Evolutionary conservation across 495 filamentous ascomycete genomes (phyloP), one percentile per base, ranked within the genome.

Genomic region (Trichoderma asperelloides): DNA sequence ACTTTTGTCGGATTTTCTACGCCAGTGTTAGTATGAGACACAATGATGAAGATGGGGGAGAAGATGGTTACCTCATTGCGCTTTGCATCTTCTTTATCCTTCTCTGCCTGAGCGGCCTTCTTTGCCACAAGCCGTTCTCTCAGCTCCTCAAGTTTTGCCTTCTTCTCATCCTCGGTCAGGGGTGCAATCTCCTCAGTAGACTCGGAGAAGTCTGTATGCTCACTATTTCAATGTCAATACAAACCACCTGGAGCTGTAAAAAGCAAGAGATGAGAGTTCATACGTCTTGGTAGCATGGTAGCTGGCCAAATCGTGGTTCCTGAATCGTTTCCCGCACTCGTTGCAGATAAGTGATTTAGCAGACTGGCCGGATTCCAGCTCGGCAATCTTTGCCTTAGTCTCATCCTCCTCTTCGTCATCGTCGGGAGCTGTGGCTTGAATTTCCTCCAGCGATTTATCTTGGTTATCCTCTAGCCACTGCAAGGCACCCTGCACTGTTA

Each of bases 381-480:
- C 78, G 15, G 85, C 78, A 25, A 81, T 76, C 21, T 77, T 79
- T 15, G 83, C 72, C 40, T 78, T 80, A 18, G 77, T 81, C 37
- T 83, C 84, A 57, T 87, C 85, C 62, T 87, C 86, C 13, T 82
- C 78, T 41, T 73, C 77, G 12, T 76, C 71, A 18, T 70, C 73
- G 21, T 65, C 69, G 30, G 68, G 71, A 1, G 23, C 66, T 0
- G 67, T 67, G 21, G 77, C 82, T 66, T 89, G 82, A 68, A 97
- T 86, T 71, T 94, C 88, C 16, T 96, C 91, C 40, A 93, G 71
- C 2, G 89, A 79, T 71, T 87, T 94, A 76, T 95, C 91, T 62
- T 95, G 87, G 69, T 93, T 96, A 70, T 87, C 81, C 73, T 96
- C 95, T 12, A 98, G 85, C 95, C 96, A 98, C 77, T 95, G 90